phyloP scores from a whole-genome alignment of 768 basidiomycete genomes.

The Xerocomus spinulosus region DNA sequence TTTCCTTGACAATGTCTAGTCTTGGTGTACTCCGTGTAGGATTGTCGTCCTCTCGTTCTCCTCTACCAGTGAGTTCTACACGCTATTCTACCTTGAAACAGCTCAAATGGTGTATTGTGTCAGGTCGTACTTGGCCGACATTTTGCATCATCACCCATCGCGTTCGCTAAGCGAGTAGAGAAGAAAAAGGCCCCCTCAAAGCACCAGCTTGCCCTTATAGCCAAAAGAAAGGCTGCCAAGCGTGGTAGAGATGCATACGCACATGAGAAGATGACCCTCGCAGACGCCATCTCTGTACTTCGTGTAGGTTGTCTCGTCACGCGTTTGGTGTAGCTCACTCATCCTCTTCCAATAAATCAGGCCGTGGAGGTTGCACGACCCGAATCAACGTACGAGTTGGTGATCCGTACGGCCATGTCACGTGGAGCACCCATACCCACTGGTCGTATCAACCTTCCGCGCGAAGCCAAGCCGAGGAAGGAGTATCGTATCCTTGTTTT shows the following conservation, averaged over 20 bases:
- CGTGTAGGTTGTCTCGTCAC: slow-evolving; percentile 45
- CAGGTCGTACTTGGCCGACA: slow-evolving; percentile 12
- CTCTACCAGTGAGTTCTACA: slow-evolving; percentile 4
- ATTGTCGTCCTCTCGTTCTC: slow-evolving; percentile 42
- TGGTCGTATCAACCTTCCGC: slow-evolving; percentile 82
- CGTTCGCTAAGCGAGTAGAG: slow-evolving; percentile 44
- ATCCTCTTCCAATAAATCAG: slow-evolving; percentile 36
- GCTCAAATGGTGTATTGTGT: neutral
- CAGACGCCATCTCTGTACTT: slow-evolving; percentile 64
- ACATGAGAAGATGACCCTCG: slow-evolving; percentile 60
- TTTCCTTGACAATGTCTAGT: slow-evolving; percentile 16
- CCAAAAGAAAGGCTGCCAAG: slow-evolving; percentile 52
- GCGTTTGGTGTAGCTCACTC: slow-evolving; percentile 2
- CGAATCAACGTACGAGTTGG: slow-evolving; percentile 72
- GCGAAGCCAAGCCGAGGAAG: slow-evolving; percentile 66
- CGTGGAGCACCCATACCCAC: slow-evolving; percentile 82
- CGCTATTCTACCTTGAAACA: neutral
- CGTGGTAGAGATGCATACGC: slow-evolving; percentile 54
- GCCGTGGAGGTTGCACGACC: slow-evolving; percentile 80
- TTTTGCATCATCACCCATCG: slow-evolving; percentile 49
- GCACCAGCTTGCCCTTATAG: slow-evolving; percentile 63
- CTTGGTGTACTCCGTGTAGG: too few species aligned
- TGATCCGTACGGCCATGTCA: slow-evolving; percentile 72
- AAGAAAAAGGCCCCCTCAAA: slow-evolving; percentile 64
- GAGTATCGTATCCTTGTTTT: slow-evolving; percentile 88